These are phyloP conservation scores for Russula lepida DNA, from an alignment of 768 basidiomycete species.

Conservation along the genomic window DNA sequence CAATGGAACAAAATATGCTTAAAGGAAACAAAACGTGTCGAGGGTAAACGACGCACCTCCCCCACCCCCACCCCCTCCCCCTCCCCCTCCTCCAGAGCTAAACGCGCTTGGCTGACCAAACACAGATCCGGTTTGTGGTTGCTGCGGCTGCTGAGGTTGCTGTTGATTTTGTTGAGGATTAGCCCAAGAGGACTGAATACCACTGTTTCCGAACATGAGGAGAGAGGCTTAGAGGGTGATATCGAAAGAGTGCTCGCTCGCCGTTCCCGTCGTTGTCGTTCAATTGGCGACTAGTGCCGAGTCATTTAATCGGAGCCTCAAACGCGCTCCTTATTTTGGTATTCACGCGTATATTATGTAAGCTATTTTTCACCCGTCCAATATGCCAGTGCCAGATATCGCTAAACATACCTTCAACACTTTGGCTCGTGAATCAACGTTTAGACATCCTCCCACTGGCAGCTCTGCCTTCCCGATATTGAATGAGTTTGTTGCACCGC, in stretches of 20 bases:
- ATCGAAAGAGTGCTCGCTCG: not conserved
- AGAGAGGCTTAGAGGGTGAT: not conserved
- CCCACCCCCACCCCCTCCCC: constrained; percentile 46
- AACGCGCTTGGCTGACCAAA: constrained; percentile 68
- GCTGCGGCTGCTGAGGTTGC: constrained; percentile 43
- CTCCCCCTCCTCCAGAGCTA: constrained; percentile 55
- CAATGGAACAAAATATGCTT: constrained; percentile 4
- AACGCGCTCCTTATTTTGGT: constrained; percentile 10
- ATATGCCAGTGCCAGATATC: constrained; percentile 39
- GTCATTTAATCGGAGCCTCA: constrained; percentile 15
- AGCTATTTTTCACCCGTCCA: not conserved
- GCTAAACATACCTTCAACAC: constrained; percentile 65
- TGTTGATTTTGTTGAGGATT: constrained; percentile 60
- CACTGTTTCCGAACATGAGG: constrained; percentile 52
- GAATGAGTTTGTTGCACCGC: constrained; percentile 88
- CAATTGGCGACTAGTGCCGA: not conserved
- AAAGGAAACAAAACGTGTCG: constrained; percentile 18
- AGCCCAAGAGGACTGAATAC: constrained; percentile 56
- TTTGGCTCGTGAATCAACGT: constrained; percentile 65
- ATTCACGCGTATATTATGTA: constrained; percentile 7
- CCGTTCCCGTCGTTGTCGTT: not conserved
- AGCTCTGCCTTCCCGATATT: constrained; percentile 70
- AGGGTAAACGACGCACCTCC: constrained; percentile 23
- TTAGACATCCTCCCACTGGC: constrained; percentile 63
- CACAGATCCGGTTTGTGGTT: constrained; percentile 33